Conservation (phyloP, 768 basidiomycete species). For the Chalciporus chontae region DNA sequence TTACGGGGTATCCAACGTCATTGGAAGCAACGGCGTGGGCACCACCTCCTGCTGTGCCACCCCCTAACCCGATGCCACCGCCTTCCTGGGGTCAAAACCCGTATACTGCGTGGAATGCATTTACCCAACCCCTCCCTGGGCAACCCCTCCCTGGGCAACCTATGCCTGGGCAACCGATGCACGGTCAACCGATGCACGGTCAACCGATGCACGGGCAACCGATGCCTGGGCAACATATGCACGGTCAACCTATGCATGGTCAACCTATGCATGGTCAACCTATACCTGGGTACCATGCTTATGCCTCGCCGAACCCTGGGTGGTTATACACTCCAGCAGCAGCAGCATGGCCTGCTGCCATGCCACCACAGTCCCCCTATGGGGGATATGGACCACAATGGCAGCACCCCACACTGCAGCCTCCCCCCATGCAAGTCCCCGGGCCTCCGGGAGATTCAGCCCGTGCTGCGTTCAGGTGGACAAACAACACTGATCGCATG, state of each 20-base stretch:
- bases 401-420: constrained; percentile 27
- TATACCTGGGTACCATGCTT: neutral
- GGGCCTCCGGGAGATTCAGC: constrained; percentile 22
- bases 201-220: too few relatives aligned
- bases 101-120: constrained; percentile 26
- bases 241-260: neutral
- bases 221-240: neutral
- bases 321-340: constrained; percentile 23
- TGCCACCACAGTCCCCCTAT: constrained; percentile 22
- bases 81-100: constrained; percentile 20
- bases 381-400: constrained; percentile 25
- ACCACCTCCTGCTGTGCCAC: constrained; percentile 16
- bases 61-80: constrained; percentile 21
- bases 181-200: neutral
- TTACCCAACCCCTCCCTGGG: constrained; percentile 30
- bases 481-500: constrained; percentile 31
- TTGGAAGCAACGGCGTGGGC: constrained; percentile 27
- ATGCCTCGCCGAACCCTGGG: neutral
- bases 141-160: constrained; percentile 23
- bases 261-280: neutral
- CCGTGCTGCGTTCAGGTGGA: constrained; percentile 29
- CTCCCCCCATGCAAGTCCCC: constrained; percentile 20
- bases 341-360: constrained; percentile 25
- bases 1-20: constrained; percentile 30
- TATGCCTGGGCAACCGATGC: constrained; percentile 16